Evolutionary conservation across 192 early-diverging fungal species (phyloP), one percentile per base, ranked within the genome.

Genomic region (Coemansia javaensis): DNA sequence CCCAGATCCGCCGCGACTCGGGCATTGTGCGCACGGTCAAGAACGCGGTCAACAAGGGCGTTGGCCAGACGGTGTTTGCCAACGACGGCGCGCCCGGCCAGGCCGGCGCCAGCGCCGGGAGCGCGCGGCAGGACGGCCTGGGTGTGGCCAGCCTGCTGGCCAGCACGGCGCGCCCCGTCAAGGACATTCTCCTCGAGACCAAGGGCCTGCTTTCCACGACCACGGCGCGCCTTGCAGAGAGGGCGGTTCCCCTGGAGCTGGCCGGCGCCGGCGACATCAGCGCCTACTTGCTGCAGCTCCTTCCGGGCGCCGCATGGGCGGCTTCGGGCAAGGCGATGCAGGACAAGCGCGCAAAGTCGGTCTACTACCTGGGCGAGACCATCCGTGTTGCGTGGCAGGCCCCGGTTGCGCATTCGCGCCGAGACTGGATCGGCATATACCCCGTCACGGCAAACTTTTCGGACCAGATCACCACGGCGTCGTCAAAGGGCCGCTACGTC

Each of bases 351-450:
- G 32, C 40, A 13, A 49, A 43, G 22, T 18, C 32, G 0, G 50
- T 42, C 1, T 90, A 85, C 46, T 56, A 66, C 22, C 75, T 98
- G 20, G 94, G 94, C 9, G 79, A 86, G 42, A 78, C 85, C 21
- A 89, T 98, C 31, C 61, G 48, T 1, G 69, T 92, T 2, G 47
- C 63, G 7, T 98, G 93, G 82, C 81, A 79, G 30, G 88, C 80
- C n/a, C 87, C 80, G n/a, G 53, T 61, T 44, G 83, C 68, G 51
- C 87, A 92, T 56, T 77, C 82, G 27, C 59, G 75, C 15, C 60
- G 77, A 39, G 94, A 98, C 67, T 98, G 94, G 94, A 86, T 98
- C 58, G 94, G 94, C 23, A 70, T 96, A 6, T 98, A 95, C 59
- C 81, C 80, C 12, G 81, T 89, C 0, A 81, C 79, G 0, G 76